Conservation (phyloP, 2,329 filamentous ascomycete genomes). For the Pseudogymnoascus sp. region DNA sequence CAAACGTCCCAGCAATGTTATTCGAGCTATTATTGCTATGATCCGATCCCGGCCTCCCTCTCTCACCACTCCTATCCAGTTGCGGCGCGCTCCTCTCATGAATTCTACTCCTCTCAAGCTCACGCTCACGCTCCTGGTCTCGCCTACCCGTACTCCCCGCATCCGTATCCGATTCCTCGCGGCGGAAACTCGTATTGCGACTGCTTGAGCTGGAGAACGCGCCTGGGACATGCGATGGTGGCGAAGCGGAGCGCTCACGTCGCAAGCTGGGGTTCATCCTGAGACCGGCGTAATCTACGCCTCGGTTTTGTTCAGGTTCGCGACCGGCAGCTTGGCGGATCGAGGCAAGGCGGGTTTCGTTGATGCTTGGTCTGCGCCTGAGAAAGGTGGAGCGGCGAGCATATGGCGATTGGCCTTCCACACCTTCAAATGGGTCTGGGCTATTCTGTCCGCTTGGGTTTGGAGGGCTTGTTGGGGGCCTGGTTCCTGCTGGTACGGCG, state of each 20-base stretch:
- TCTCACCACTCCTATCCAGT: background rate
- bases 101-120: background rate
- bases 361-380: background rate
- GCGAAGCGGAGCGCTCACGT: background rate
- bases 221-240: background rate
- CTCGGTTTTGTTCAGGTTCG: background rate
- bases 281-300: background rate
- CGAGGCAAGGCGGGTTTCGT: background rate
- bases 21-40: constrained; percentile 1
- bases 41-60: background rate
- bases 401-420: background rate
- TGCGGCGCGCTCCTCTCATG: background rate
- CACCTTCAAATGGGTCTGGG: background rate
- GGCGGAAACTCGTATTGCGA: background rate
- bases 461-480: constrained; percentile 12
- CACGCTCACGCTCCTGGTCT: background rate
- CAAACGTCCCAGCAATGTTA: background rate
- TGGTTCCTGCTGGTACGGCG: constrained; percentile 5
- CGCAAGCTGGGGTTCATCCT: background rate
- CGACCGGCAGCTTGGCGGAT: background rate
- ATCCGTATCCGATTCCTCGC: background rate
- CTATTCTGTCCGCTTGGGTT: background rate
- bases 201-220: background rate
- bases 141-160: background rate
- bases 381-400: background rate